Conservation (phyloP, 23 red algal genomes). For the Gracilaria caudata region DNA sequence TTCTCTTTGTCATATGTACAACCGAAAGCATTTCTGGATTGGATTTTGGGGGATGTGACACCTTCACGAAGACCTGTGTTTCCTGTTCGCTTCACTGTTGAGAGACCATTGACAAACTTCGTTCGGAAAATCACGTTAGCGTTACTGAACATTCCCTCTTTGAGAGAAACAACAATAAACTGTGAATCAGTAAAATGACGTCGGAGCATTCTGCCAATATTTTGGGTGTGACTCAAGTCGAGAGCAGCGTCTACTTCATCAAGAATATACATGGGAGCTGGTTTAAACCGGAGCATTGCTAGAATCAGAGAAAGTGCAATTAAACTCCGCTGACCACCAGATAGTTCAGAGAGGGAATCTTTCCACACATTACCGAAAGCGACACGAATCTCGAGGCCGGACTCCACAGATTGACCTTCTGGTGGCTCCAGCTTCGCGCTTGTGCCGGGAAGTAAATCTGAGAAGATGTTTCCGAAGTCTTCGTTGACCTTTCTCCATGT, state of each 20-base stretch:
- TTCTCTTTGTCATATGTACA: constrained; percentile 11
- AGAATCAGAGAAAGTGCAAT: constrained; percentile 95
- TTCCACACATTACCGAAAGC: constrained; percentile 93
- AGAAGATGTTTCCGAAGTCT: constrained; percentile 89
- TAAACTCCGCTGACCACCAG: constrained; percentile 92
- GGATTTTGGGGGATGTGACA: constrained; percentile 8
- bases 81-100: constrained; percentile 81
- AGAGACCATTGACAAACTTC: constrained; percentile 91
- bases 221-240: constrained; percentile 98
- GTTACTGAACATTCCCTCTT: constrained; percentile 96
- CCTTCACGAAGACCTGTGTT: constrained; percentile 37
- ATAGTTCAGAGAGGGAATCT: constrained; percentile 90
- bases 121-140: constrained; percentile 98
- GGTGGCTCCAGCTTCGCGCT: constrained; percentile 78
- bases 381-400: constrained; percentile 92
- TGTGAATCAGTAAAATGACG: constrained; percentile 86
- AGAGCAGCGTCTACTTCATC: constrained; percentile 99
- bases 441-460: constrained; percentile 84
- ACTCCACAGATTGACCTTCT: constrained; percentile 64
- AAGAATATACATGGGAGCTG: constrained; percentile 97
- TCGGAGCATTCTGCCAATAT: constrained; percentile 93
- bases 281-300: constrained; percentile 97
- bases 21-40: neutral
- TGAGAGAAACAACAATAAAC: constrained; percentile 98
- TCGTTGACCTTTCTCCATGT: constrained; percentile 94